A percentile compares a stretch with the other conserved stretches of the same genome.
Conservation (phyloP, 148 eudicot genomes). For the Arbutus unedo region DNA sequence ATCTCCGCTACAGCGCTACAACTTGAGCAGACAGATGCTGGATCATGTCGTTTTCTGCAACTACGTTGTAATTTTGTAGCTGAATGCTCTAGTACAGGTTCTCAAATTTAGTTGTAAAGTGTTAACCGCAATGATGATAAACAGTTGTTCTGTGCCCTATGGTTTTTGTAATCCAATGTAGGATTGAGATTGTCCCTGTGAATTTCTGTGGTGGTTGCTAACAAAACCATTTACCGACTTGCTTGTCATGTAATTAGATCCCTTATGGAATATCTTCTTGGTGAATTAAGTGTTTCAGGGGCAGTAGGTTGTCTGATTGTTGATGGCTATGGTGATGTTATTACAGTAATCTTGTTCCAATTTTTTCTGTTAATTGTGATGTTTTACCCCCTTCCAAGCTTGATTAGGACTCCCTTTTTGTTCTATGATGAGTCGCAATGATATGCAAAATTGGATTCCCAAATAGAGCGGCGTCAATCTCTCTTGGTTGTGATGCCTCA, state of each 20-base stretch:
- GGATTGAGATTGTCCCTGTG: neutral
- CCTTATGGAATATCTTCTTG: neutral
- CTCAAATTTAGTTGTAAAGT: slow-evolving; percentile 5
- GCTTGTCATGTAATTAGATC: neutral
- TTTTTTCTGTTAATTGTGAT: neutral
- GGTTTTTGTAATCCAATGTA: neutral
- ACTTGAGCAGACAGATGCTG: slow-evolving; percentile 12
- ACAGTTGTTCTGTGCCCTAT: neutral
- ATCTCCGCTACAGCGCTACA: slow-evolving; percentile 35
- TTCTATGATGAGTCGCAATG: neutral
- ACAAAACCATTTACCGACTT: neutral
- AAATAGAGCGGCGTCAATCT: no score
- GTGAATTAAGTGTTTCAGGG: neutral
- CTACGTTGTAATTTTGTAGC: slow-evolving; percentile 23
- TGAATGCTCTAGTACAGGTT: slow-evolving; percentile 19
- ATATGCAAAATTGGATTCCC: neutral
- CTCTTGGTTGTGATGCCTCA: neutral
- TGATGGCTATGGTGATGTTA: neutral
- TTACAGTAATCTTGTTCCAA: neutral
- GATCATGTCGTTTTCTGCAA: slow-evolving; percentile 7
- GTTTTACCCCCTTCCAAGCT: neutral
- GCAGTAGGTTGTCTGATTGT: neutral
- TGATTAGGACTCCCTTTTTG: neutral
- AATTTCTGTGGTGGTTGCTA: neutral
- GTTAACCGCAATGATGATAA: neutral